Evolutionary conservation across 257 asterid genomes (phyloP).

Genomic region (Jacaranda copaia): DNA sequence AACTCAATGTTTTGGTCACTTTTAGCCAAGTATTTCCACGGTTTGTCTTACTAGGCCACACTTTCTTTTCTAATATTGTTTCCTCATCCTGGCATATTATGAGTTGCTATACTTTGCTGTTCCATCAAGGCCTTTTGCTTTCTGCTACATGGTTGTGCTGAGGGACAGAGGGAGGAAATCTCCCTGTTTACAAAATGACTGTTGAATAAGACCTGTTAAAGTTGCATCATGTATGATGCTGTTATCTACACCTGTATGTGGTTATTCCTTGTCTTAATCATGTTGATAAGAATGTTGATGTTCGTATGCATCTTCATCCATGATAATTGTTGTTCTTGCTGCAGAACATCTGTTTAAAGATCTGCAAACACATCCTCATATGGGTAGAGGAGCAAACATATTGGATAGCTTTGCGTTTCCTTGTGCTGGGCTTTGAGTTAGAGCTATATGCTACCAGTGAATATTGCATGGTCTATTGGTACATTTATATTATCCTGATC

Average conservation of each 20-base stretch:
- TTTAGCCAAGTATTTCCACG: not conserved
- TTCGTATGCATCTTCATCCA: constrained; percentile 30
- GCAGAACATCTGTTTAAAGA: constrained; percentile 69
- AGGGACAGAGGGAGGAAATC: not conserved
- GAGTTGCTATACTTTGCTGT: too few species aligned
- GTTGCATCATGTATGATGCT: not conserved
- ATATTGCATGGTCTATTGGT: constrained; percentile 99
- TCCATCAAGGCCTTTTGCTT: not conserved
- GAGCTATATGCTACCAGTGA: constrained; percentile 90
- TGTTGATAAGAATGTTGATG: not conserved
- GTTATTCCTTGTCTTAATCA: constrained; percentile 4
- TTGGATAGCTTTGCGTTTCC: constrained; percentile 95
- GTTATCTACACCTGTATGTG: not conserved
- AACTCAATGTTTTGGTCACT: not conserved
- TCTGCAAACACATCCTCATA: constrained; percentile 78
- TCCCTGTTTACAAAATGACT: not conserved
- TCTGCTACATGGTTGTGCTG: not conserved
- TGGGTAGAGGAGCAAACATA: constrained; percentile 99
- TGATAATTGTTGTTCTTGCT: constrained; percentile 25
- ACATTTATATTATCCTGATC: constrained; percentile 79
- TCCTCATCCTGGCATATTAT: not conserved
- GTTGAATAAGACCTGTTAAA: not conserved
- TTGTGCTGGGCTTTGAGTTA: constrained; percentile 86
- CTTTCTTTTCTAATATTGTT: not conserved
- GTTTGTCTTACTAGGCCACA: not conserved